phyloP scores from a whole-genome alignment of 2,329 filamentous ascomycete species.

The Juglanconis oblonga region DNA sequence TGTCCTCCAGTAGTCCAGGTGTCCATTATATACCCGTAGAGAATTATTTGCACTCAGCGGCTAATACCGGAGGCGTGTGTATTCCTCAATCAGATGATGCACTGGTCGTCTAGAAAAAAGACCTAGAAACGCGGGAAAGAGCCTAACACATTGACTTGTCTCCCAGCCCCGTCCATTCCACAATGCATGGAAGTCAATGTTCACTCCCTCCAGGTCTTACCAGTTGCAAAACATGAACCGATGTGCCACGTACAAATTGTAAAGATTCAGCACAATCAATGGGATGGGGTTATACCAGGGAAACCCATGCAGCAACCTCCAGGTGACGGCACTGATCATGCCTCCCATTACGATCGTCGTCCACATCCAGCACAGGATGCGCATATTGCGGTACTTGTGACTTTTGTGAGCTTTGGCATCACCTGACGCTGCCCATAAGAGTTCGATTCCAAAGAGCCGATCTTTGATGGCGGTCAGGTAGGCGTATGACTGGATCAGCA shows the following conservation, averaged over 20 bases:
- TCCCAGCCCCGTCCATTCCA: too few species aligned
- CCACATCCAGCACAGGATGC: constrained; percentile 37
- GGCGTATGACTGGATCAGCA: constrained; percentile 39
- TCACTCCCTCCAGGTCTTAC: constrained; percentile 11
- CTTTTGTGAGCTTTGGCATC: constrained; percentile 38
- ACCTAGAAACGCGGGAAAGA: too few species aligned
- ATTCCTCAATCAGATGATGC: too few species aligned
- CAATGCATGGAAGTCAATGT: too few species aligned
- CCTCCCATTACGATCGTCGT: constrained; percentile 30
- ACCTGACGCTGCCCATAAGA: constrained; percentile 37
- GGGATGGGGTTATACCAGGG: constrained; percentile 39
- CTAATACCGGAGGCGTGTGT: too few species aligned
- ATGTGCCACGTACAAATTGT: constrained; percentile 38
- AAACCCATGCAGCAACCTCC: constrained; percentile 31
- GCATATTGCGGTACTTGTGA: constrained; percentile 42
- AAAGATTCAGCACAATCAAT: constrained; percentile 34
- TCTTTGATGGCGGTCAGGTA: constrained; percentile 42
- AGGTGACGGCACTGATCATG: constrained; percentile 33
- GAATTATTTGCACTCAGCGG: too few species aligned
- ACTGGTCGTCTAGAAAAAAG: too few species aligned
- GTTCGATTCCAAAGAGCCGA: constrained; percentile 34
- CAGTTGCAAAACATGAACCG: constrained; percentile 35
- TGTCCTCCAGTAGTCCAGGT: too few species aligned
- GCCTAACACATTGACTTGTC: too few species aligned
- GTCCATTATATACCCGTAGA: too few species aligned